phyloP scores from a whole-genome alignment of 805 yeast genomes.

The Starmerella sirachaensis region DNA sequence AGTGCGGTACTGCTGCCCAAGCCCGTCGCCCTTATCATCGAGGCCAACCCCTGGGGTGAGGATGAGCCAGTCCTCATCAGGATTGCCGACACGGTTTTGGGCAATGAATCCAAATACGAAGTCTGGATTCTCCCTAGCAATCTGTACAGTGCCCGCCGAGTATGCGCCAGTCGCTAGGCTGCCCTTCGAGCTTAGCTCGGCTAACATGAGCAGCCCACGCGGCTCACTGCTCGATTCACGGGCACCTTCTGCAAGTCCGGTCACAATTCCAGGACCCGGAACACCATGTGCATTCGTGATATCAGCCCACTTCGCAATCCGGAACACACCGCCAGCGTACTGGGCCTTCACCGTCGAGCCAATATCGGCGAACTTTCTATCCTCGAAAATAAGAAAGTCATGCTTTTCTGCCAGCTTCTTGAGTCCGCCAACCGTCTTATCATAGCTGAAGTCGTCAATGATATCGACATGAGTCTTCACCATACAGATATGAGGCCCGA shows the following conservation, averaged over 20 bases:
- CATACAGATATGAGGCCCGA: constrained; percentile 86
- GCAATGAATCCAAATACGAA: constrained; percentile 97
- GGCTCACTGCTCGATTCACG: constrained; percentile 47
- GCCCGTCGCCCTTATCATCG: constrained; percentile 88
- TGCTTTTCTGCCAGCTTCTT: constrained; percentile 63
- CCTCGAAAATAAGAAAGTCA: constrained; percentile 87
- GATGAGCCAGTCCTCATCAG: constrained; percentile 77
- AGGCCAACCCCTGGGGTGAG: constrained; percentile 99
- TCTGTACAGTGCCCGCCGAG: constrained; percentile 75
- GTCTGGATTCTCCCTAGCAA: constrained; percentile 73
- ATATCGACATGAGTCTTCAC: constrained; percentile 94
- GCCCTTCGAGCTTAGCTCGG: constrained; percentile 90
- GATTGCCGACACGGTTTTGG: constrained; percentile 67
- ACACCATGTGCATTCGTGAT: constrained; percentile 97
- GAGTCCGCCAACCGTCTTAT: constrained; percentile 65
- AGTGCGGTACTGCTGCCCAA: constrained; percentile 95
- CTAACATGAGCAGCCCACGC: constrained; percentile 84
- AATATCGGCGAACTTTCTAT: constrained; percentile 95
- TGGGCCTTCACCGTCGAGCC: constrained; percentile 95
- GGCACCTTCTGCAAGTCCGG: constrained; percentile 75
- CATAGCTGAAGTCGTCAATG: constrained; percentile 75
- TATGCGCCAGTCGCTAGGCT: constrained; percentile 87
- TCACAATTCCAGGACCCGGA: constrained; percentile 86
- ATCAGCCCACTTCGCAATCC: constrained; percentile 89
- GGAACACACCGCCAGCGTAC: constrained; percentile 79